A percentile compares a stretch with the other conserved stretches of the same genome.
These are phyloP conservation scores for Mycena rebaudengoi DNA, from an alignment of 768 basidiomycete genomes.

Conservation along the genomic window DNA sequence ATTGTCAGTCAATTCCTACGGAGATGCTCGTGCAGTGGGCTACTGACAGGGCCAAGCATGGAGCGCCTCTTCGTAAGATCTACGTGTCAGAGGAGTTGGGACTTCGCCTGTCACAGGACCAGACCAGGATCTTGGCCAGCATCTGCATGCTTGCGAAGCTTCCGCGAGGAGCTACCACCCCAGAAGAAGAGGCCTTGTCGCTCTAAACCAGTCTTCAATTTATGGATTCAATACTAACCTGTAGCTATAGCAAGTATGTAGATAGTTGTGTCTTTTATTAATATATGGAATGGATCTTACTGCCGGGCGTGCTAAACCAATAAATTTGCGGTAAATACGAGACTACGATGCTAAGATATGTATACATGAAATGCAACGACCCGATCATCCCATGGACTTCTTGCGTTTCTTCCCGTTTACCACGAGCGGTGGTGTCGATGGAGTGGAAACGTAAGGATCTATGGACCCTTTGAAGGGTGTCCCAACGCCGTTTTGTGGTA, in stretches of 20 bases:
- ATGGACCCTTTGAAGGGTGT: constrained; percentile 21
- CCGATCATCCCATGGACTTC: constrained; percentile 48
- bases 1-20: constrained; percentile 50
- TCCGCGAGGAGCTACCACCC: constrained; percentile 48
- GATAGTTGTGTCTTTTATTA: constrained; percentile 14
- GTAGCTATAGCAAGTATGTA: constrained; percentile 25
- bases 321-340: neutral
- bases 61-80: constrained; percentile 57
- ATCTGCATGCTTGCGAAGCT: constrained; percentile 34
- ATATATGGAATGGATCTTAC: constrained; percentile 11
- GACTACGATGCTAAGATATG: constrained; percentile 2
- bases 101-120: constrained; percentile 29
- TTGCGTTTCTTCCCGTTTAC: constrained; percentile 65
- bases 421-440: constrained; percentile 34
- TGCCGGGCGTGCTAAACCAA: neutral
- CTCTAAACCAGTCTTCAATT: neutral
- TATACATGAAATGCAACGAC: neutral
- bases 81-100: constrained; percentile 49
- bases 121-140: constrained; percentile 38
- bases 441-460: constrained; percentile 4
- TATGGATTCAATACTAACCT: constrained; percentile 12
- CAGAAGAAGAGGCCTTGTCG: constrained; percentile 48
- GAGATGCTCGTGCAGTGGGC: constrained; percentile 46
- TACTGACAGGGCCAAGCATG: constrained; percentile 43
- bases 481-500: constrained; percentile 11